Evolutionary conservation across 129 eudicot genomes (phyloP).

Genomic region (Flaveria robusta): DNA sequence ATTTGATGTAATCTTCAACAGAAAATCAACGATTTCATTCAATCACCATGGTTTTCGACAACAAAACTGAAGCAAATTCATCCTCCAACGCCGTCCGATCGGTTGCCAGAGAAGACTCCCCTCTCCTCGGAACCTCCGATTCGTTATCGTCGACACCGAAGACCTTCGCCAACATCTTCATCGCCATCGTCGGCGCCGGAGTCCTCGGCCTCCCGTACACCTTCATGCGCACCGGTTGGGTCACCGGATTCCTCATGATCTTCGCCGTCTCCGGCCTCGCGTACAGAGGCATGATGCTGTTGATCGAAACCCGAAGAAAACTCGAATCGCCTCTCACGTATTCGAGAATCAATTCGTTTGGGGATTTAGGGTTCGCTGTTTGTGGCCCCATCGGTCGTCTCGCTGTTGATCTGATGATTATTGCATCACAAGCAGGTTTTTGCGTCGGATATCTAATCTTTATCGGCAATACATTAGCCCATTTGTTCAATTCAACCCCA

Average conservation of each 20-base stretch:
- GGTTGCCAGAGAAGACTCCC: constrained; percentile 47
- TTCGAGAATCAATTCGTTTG: constrained; percentile 51
- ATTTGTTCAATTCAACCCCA: constrained; percentile 30
- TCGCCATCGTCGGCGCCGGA: constrained; percentile 82
- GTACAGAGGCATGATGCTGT: constrained; percentile 67
- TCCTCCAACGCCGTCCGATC: constrained; percentile 25
- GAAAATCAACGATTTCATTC: too few species aligned
- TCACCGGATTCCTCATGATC: constrained; percentile 51
- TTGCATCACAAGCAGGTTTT: constrained; percentile 64
- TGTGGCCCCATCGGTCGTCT: constrained; percentile 56
- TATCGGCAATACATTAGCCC: constrained; percentile 55
- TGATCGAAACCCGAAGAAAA: constrained; percentile 47
- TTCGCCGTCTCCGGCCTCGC: constrained; percentile 54
- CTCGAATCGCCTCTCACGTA: constrained; percentile 45
- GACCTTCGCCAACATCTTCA: constrained; percentile 79
- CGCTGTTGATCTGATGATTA: constrained; percentile 51
- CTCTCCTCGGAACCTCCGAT: constrained; percentile 41
- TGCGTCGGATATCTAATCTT: constrained; percentile 61
- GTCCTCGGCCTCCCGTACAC: constrained; percentile 90
- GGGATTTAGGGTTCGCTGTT: constrained; percentile 63
- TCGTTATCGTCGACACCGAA: constrained; percentile 65
- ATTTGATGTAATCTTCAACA: too few species aligned
- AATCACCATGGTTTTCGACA: constrained; percentile 24
- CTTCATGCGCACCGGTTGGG: constrained; percentile 75
- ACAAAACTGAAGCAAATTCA: constrained; percentile 26